Base-by-base conservation (phyloP, 2,329 filamentous ascomycete species). In the Chrysosporium queenslandicum region DNA sequence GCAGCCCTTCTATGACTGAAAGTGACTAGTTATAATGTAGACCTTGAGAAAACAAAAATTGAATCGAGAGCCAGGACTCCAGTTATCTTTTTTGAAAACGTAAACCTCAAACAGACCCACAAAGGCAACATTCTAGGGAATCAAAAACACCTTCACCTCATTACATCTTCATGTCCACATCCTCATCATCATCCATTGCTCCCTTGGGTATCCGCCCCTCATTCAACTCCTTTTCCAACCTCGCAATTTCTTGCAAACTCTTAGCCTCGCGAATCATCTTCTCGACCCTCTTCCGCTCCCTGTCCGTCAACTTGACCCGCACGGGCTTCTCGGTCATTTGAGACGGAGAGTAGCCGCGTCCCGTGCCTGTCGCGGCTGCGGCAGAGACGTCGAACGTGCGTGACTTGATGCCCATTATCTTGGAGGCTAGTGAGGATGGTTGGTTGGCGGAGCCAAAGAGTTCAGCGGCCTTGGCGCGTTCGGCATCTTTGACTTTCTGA, bases 231-330 rank as follows among this genome's bases (percentile, higher is more conserved):
- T 91, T 94, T 74, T 98, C 92, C 65, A 98, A 68, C 59, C 81
- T 78, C 53, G 87, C 84, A 65, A 98, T 94, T 72, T 97, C 92
- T 60, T 89, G 85, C 63, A 98, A 68, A 64, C 85, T 94, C 67
- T 85, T 89, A 4, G 92, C 91, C 63, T 87, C 87, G 69, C 82
- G 82, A 68, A 98, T 94, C 72, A 91, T 77, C 63, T 88, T 84
- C 71, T 94, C 83, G 56, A 97, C 80, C 58, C 81, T 80, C 75
- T 85, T 85, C 74, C 85, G 86, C 77, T 98, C 92, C 64, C 83
- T 83, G 34, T 91, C 88, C 3, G 90, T 96, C 60, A 95, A 75
- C 71, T 90, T 87, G 61, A 91, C 85, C 48, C 85, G 79, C 58
- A 87, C 84, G 52, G 86, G 79, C 68, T 85, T 86, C 32, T 77